Conservation (phyloP, 2,329 filamentous ascomycete genomes). For the Monosporascus sp. region DNA sequence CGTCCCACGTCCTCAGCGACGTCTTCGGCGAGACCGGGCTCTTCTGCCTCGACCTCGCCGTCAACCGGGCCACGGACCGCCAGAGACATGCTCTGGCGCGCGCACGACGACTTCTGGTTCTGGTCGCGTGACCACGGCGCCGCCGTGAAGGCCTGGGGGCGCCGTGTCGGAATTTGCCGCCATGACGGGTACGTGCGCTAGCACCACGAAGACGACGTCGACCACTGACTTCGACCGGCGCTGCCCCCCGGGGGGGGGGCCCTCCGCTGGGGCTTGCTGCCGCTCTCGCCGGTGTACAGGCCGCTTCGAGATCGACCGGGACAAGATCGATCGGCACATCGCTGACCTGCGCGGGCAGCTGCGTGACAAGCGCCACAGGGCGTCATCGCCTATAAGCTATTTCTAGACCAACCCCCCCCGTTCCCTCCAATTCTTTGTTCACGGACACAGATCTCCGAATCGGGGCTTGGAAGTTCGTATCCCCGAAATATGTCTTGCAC, state of each 20-base stretch:
- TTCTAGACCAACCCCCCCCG: too few relatives aligned
- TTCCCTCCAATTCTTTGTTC: too few relatives aligned
- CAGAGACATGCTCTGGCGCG: constrained; percentile 37
- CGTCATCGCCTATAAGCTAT: too few relatives aligned
- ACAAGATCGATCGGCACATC: constrained; percentile 48
- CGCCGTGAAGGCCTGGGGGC: constrained; percentile 36
- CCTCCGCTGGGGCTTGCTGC: constrained; percentile 52
- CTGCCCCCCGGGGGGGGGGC: constrained; percentile 49
- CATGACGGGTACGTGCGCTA: constrained; percentile 37
- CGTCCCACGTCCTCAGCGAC: constrained; percentile 40
- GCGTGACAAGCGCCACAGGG: constrained; percentile 20
- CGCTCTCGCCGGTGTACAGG: constrained; percentile 39
- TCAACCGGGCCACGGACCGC: constrained; percentile 37
- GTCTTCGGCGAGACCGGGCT: constrained; percentile 41
- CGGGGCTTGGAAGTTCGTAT: too few relatives aligned
- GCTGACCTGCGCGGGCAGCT: constrained; percentile 50
- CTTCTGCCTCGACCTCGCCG: constrained; percentile 40
- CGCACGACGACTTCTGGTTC: constrained; percentile 46
- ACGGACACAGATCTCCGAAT: too few relatives aligned
- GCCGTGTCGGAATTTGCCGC: constrained; percentile 36
- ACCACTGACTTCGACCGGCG: not conserved
- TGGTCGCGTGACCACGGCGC: constrained; percentile 35
- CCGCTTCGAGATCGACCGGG: constrained; percentile 49
- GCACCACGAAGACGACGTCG: constrained; percentile 12
- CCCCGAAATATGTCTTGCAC: too few relatives aligned